phyloP scores from a whole-genome alignment of 106 monocot genomes.

The Posidonia australis region DNA sequence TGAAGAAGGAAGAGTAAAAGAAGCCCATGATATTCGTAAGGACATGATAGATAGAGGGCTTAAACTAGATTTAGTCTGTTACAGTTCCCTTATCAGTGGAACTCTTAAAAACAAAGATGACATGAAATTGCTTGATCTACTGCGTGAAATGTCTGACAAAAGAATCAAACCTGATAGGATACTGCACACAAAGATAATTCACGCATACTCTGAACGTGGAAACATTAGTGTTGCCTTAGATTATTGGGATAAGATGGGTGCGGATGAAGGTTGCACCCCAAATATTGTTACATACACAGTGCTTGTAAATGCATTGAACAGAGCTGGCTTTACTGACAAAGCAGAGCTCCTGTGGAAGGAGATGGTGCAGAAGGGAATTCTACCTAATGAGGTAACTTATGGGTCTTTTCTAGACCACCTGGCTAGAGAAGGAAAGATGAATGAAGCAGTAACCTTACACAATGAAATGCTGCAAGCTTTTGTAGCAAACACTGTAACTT shows the following conservation, averaged over 20 bases:
- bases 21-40: constrained; percentile 43
- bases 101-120: constrained; percentile 29
- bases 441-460: constrained; percentile 53
- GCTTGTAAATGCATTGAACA: constrained; percentile 57
- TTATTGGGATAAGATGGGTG: constrained; percentile 49
- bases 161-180: constrained; percentile 54
- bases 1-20: constrained; percentile 46
- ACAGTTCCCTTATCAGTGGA: constrained; percentile 59
- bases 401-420: constrained; percentile 64
- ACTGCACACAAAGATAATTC: constrained; percentile 64
- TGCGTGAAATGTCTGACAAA: constrained; percentile 42
- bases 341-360: constrained; percentile 64
- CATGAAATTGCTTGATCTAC: constrained; percentile 16
- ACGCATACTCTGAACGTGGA: constrained; percentile 35
- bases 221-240: constrained; percentile 39
- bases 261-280: constrained; percentile 24
- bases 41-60: constrained; percentile 52
- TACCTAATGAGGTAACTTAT: constrained; percentile 60
- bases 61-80: constrained; percentile 64
- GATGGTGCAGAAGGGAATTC: constrained; percentile 40
- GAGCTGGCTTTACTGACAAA: constrained; percentile 46
- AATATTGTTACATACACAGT: constrained; percentile 68
- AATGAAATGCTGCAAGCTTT: constrained; percentile 32
- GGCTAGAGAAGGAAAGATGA: constrained; percentile 39
- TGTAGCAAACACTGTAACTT: constrained; percentile 45